Conservation (phyloP, 352 stramenopile genomes). For the Phytophthora pistaciae region DNA sequence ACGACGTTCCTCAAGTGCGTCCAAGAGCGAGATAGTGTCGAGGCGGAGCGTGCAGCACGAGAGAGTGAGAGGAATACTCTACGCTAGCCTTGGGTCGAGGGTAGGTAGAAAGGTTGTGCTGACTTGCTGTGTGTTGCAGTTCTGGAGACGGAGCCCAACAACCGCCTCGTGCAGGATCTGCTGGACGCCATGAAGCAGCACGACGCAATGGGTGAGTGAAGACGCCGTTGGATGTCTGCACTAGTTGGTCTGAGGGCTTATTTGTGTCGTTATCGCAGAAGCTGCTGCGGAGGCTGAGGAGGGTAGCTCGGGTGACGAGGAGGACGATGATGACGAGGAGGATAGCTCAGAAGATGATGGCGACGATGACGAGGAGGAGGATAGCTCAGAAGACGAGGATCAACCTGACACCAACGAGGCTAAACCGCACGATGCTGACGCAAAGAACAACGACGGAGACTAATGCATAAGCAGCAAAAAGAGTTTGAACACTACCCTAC, state of each 20-base stretch:
- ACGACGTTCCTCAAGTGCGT: slow-evolving; percentile 64
- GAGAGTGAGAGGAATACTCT: slow-evolving; percentile 46
- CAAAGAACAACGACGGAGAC: neutral
- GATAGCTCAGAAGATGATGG: slow-evolving; percentile 68
- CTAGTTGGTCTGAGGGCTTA: neutral
- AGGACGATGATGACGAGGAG: slow-evolving; percentile 52
- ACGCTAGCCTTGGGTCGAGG: no score
- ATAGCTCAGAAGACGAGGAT: slow-evolving; percentile 48
- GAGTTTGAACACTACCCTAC: slow-evolving; percentile 12
- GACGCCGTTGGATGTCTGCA: neutral
- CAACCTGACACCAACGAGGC: slow-evolving; percentile 30
- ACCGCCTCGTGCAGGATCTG: slow-evolving; percentile 72
- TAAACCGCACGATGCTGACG: slow-evolving; percentile 21
- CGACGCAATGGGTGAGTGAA: slow-evolving; percentile 47
- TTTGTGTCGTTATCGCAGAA: slow-evolving; percentile 12
- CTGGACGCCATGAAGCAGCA: slow-evolving; percentile 71
- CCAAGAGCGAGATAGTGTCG: slow-evolving; percentile 63
- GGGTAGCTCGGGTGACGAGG: slow-evolving; percentile 48
- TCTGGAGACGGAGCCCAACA: slow-evolving; percentile 63
- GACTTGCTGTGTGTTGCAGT: slow-evolving; percentile 40
- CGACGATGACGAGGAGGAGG: slow-evolving; percentile 51
- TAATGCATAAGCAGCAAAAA: slow-evolving; percentile 16
- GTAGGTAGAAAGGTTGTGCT: neutral
- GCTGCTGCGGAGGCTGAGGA: slow-evolving; percentile 40
- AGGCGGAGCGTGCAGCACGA: slow-evolving; percentile 51